Percentiles rank a stretch among this genome's conserved stretches.
Conservation (phyloP, 805 yeast genomes). For the Ogataea allantospora region DNA sequence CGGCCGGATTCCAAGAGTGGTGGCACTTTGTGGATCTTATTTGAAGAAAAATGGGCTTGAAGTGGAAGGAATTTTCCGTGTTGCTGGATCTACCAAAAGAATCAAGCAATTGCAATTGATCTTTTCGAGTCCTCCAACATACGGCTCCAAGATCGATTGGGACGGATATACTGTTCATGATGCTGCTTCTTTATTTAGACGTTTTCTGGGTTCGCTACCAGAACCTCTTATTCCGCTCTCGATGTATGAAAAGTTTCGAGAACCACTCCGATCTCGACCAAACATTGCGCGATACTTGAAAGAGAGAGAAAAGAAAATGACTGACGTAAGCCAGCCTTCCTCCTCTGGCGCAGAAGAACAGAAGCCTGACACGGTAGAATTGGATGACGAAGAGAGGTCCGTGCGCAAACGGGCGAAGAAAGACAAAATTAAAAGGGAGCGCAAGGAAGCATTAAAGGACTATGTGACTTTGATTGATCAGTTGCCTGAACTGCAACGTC, state of each 20-base stretch:
- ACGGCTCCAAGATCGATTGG: constrained; percentile 88
- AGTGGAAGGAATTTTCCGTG: constrained; percentile 89
- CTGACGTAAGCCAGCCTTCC: constrained; percentile 1
- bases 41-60: constrained; percentile 74
- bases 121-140: constrained; percentile 85
- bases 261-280: constrained; percentile 66
- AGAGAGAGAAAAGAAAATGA: constrained; percentile 40
- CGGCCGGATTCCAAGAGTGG: constrained; percentile 88
- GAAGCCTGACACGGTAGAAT: constrained; percentile 6
- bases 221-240: constrained; percentile 87
- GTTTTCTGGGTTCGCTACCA: constrained; percentile 83
- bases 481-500: constrained; percentile 77
- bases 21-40: constrained; percentile 92
- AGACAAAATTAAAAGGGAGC: constrained; percentile 60
- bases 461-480: constrained; percentile 66
- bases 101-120: constrained; percentile 80
- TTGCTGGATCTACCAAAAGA: constrained; percentile 88
- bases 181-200: constrained; percentile 85
- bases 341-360: not conserved
- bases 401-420: constrained; percentile 45
- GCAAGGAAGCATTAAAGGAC: constrained; percentile 64
- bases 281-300: constrained; percentile 65
- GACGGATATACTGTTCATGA: constrained; percentile 94
- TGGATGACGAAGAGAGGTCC: constrained; percentile 32
- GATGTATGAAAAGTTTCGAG: constrained; percentile 74